These are phyloP conservation scores for Withania somnifera DNA, from an alignment of 305 asterid species.

Conservation along the genomic window DNA sequence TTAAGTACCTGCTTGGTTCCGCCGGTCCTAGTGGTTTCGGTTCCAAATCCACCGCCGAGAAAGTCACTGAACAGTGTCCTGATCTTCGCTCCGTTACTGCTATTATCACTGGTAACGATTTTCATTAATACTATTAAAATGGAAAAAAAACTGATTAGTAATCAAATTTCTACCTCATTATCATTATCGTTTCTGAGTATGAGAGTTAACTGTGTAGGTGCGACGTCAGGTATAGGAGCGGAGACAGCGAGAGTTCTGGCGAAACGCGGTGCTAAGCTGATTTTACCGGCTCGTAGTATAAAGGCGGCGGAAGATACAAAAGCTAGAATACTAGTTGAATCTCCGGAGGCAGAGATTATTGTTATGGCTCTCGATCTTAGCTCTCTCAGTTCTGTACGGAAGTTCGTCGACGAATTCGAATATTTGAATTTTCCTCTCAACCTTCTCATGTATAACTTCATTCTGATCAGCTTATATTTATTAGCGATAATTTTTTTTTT, in stretches of 20 bases:
- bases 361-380: slow-evolving; percentile 90
- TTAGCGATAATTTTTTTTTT: neutral
- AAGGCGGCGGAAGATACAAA: slow-evolving; percentile 75
- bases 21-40: slow-evolving; percentile 74
- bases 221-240: slow-evolving; percentile 94
- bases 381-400: slow-evolving; percentile 54
- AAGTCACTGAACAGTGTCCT: slow-evolving; percentile 40
- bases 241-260: slow-evolving; percentile 92
- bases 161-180: too few species aligned
- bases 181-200: neutral
- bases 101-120: slow-evolving; percentile 52
- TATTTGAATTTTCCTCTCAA: slow-evolving; percentile 65
- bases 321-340: slow-evolving; percentile 52
- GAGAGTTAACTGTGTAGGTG: slow-evolving; percentile 40
- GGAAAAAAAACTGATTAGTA: too few species aligned
- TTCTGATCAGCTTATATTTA: neutral
- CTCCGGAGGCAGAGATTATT: slow-evolving; percentile 49
- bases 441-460: slow-evolving; percentile 57
- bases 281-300: slow-evolving; percentile 64
- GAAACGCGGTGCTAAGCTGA: slow-evolving; percentile 64
- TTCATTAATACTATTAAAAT: too few species aligned
- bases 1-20: slow-evolving; percentile 66
- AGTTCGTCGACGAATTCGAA: slow-evolving; percentile 53
- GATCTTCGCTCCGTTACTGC: slow-evolving; percentile 58
- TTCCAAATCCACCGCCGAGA: slow-evolving; percentile 73